Base-by-base conservation (phyloP, 73 alveolate genomes). In the Tetrahymena malaccensis region DNA sequence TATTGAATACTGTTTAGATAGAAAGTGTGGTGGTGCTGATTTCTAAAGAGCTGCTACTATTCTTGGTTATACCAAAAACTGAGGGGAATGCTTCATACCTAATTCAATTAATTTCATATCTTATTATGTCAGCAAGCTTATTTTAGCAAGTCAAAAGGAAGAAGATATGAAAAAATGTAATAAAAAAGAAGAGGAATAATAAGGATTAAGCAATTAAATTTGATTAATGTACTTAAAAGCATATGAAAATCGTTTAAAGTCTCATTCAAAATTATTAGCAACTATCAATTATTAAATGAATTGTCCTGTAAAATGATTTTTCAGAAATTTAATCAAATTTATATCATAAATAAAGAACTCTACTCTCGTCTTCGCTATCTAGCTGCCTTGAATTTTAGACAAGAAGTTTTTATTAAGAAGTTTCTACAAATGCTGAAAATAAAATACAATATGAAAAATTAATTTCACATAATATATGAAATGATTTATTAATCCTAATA, bases 1-100 rank as follows among this genome's bases (percentile, higher is more conserved):
- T 93, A 94, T 95, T 27, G 93, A 95, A 89, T 95, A 89, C 94
- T 95, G 97, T 35, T 89, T 95, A 55, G 95, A 95, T 37, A 85
- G 93, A 57, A 95, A 95, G 94, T 95, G 97, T 43, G 93, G 44
- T 35, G 97, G 97, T 21, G 89, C 85, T 89, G 43, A 43, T 43
- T 89, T 70, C 85, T 31, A 43, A 70, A 89, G 43, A 40, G 95
- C 97, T 44, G 97, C 97, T 35, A 55, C 93, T 34, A 89, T 50
- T n/a, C 94, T 95, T 43, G 97, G 97, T n/a, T 95, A 89, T 27
- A 93, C 94, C 40, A 95, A 89, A 33, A 70, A 70, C 89, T 70
- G 89, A 70, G 89, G 6, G 2, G 37, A 70, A 11, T 19, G 21
- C 40, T 31, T 70, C 37, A 8, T 70, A 19, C 37, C 37, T 70